Base-by-base conservation (phyloP, 495 filamentous ascomycete species). In the Penicillium atrosanguineum region DNA sequence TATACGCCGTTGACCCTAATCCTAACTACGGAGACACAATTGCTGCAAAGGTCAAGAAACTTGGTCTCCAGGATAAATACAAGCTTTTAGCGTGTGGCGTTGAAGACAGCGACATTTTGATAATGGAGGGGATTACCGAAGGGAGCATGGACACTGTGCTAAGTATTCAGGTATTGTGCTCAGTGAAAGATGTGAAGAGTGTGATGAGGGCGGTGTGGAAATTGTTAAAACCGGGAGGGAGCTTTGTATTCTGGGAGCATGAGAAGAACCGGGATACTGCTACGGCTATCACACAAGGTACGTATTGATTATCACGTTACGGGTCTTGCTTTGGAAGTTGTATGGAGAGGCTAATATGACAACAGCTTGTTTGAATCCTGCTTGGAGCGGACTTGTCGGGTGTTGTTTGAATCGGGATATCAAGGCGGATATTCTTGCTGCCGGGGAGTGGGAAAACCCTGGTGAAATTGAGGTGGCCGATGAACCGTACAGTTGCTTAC, bases 1-100 rank as follows among this genome's bases (percentile, higher is more conserved):
- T 81, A 9, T 80, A 75, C 44, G 77, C 65, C 23, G 53, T 81
- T 36, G 79, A 81, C 20, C 75, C 76, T 3, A 77, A 76, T 47
- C 41, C 54, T 2, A 20, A 52, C 20, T 74, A 62, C 34, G 36
- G 21, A 26, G 58, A 62, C 15, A 28, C 2, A 8, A 60, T 76
- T 7, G 34, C 43, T n/a, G 57, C 58, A 0, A 63, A 59, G 16
- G 6, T 73, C 2, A 26, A 64, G 20, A 61, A 68, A 34, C 46
- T 41, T 53, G 52, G 42, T 8, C 53, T 76, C 15, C 45, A 56
- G 43, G 66, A 69, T 61, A 73, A 56, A 46, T 79, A 76, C 53
- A 74, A 60, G 52, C 45, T 75, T 48, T 34, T 79, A 12, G 38
- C 46, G 20, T 59, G 50, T 61, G 67, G 63, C 20, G 21, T 79